Percentiles rank a stretch among this genome's conserved stretches.
phyloP scores from a whole-genome alignment of 2,329 filamentous ascomycete genomes.

The Lojkania enalia region DNA sequence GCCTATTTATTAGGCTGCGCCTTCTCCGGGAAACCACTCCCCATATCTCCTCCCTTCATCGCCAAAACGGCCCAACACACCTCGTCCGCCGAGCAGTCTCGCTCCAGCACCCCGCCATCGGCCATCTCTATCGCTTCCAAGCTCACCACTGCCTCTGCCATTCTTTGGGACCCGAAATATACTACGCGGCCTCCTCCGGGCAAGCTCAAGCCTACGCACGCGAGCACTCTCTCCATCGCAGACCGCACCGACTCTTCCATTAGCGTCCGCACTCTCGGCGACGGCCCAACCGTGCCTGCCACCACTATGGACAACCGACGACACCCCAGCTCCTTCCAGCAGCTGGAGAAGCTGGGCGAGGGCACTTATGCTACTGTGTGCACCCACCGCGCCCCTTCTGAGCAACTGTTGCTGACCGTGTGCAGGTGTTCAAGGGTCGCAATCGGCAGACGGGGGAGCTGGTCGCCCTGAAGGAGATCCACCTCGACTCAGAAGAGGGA shows the following conservation, averaged over 20 bases:
- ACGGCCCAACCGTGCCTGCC: constrained; percentile 42
- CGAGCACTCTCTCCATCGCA: constrained; percentile 51
- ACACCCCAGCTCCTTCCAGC: constrained; percentile 96
- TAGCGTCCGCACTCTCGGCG: constrained; percentile 52
- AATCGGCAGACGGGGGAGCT: constrained; percentile 97
- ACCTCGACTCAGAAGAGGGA: constrained; percentile 97
- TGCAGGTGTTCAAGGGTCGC: constrained; percentile 93
- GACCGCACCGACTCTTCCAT: constrained; percentile 57
- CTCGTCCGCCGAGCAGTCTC: constrained; percentile 21
- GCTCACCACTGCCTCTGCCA: constrained; percentile 53
- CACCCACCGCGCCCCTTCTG: constrained; percentile 5
- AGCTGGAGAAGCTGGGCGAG: constrained; percentile 97
- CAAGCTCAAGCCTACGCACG: constrained; percentile 52
- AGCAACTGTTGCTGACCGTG: constrained; percentile 21
- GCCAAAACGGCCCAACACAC: constrained; percentile 28
- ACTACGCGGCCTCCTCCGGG: constrained; percentile 51
- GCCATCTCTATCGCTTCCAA: constrained; percentile 48
- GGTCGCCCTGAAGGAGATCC: constrained; percentile 96
- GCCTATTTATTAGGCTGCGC: not conserved
- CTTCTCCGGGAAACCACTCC: constrained; percentile 4
- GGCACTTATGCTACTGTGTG: constrained; percentile 96
- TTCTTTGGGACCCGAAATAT: constrained; percentile 55
- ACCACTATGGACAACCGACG: constrained; percentile 81
- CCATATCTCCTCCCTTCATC: constrained; percentile 5
- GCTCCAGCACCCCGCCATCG: constrained; percentile 28